Percentiles rank a stretch among this genome's conserved stretches.
Evolutionary conservation across 257 asterid genomes (phyloP).

Genomic region (Cordia subcordata): DNA sequence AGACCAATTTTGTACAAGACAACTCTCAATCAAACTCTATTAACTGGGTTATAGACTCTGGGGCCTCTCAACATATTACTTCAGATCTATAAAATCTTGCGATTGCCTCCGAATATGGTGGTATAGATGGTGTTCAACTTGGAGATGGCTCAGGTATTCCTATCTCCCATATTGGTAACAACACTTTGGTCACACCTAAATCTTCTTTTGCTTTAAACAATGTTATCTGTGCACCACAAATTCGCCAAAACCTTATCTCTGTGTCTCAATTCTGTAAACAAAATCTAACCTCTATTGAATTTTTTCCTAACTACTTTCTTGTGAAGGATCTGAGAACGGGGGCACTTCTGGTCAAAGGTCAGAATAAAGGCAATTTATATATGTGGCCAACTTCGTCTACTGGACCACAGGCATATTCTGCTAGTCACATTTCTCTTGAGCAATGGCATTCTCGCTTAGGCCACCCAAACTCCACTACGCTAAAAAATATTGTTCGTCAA

Average conservation of each 20-base stretch:
- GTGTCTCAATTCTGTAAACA: conserved; percentile 1
- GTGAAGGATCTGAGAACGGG: neutral
- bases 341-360: neutral
- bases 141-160: neutral
- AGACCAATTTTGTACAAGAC: too few relatives aligned
- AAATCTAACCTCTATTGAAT: neutral
- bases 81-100: too few relatives aligned
- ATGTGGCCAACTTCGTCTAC: neutral
- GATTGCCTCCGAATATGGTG: neutral
- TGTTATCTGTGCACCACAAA: neutral
- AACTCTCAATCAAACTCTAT: too few relatives aligned
- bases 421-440: neutral
- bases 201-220: neutral
- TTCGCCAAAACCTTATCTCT: neutral
- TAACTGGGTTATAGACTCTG: too few relatives aligned
- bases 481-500: neutral
- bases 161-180: neutral
- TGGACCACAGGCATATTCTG: neutral
- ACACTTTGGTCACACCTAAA: neutral
- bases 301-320: neutral
- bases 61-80: too few relatives aligned
- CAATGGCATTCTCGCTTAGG: neutral
- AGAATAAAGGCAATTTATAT: neutral
- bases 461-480: neutral
- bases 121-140: neutral